A percentile compares a stretch with the other conserved stretches of the same genome.
Evolutionary conservation across 495 filamentous ascomycete species (phyloP).

Genomic region (Podospora australis): DNA sequence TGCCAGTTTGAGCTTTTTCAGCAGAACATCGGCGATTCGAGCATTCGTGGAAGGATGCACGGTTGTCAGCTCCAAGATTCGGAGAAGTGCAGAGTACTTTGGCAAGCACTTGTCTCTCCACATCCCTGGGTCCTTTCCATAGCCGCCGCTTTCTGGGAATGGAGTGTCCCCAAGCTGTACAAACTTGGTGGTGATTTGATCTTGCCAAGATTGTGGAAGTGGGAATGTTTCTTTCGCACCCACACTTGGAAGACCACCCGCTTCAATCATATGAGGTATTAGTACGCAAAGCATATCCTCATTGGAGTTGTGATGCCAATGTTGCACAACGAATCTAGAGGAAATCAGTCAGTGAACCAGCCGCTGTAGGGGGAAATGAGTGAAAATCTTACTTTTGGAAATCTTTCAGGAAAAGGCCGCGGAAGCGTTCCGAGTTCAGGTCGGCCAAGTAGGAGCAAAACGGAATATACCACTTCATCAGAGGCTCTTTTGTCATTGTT

Average conservation of each 20-base stretch:
- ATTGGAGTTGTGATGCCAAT: slow-evolving; percentile 59
- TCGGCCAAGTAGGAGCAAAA: slow-evolving; percentile 78
- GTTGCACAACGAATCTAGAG: slow-evolving; percentile 60
- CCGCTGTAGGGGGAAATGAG: neutral
- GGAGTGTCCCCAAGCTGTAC: slow-evolving; percentile 48
- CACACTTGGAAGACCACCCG: slow-evolving; percentile 40
- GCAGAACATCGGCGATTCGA: slow-evolving; percentile 47
- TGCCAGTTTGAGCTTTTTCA: slow-evolving; percentile 51
- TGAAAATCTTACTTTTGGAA: slow-evolving; percentile 59
- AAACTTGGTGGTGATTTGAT: slow-evolving; percentile 59
- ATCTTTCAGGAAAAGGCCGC: slow-evolving; percentile 65
- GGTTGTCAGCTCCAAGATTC: slow-evolving; percentile 38
- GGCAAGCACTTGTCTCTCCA: slow-evolving; percentile 51
- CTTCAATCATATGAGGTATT: slow-evolving; percentile 58
- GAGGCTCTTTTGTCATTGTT: slow-evolving; percentile 53
- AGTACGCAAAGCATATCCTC: slow-evolving; percentile 63
- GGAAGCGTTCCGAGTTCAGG: slow-evolving; percentile 68
- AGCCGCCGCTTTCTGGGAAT: slow-evolving; percentile 48
- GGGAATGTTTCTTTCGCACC: slow-evolving; percentile 50
- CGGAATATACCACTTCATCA: slow-evolving; percentile 65
- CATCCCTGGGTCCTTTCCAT: slow-evolving; percentile 44
- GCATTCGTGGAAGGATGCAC: slow-evolving; percentile 50
- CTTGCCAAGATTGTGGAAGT: slow-evolving; percentile 63
- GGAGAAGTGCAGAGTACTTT: slow-evolving; percentile 49
- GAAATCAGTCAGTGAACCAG: slow-evolving; percentile 15